Evolutionary conservation across 2,329 filamentous ascomycete species (phyloP).

Genomic region (Westerdykella aurantiaca): DNA sequence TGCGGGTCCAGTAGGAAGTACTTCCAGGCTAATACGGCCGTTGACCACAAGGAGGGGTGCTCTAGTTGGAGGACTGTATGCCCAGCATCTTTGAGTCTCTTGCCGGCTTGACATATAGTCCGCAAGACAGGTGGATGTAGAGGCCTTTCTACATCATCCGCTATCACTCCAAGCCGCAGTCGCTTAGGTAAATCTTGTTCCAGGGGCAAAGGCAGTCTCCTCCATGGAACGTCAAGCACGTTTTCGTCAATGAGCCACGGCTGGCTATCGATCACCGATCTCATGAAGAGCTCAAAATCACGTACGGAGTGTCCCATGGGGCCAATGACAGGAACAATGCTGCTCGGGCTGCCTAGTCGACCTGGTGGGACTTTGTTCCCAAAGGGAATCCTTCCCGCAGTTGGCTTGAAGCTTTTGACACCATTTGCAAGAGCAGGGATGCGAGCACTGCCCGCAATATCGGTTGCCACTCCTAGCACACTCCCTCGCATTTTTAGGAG

Average conservation of each 20-base stretch:
- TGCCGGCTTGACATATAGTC: constrained; percentile 39
- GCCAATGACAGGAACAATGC: constrained; percentile 39
- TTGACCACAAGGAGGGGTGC: constrained; percentile 27
- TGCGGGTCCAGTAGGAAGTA: constrained; percentile 40
- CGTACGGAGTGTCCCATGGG: constrained; percentile 41
- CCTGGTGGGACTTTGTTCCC: constrained; percentile 24
- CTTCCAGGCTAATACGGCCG: constrained; percentile 36
- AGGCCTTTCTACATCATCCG: constrained; percentile 45
- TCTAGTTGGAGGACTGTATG: constrained; percentile 38
- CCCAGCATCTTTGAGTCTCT: constrained; percentile 39
- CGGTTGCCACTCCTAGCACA: constrained; percentile 49
- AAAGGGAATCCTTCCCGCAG: constrained; percentile 47
- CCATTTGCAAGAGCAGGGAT: constrained; percentile 53
- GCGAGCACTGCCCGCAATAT: constrained; percentile 51
- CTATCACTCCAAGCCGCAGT: constrained; percentile 46
- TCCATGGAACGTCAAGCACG: constrained; percentile 45
- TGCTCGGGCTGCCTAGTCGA: constrained; percentile 22
- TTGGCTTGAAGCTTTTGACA: constrained; percentile 48
- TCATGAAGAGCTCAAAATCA: constrained; percentile 41
- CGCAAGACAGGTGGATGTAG: constrained; percentile 49
- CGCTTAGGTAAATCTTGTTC: neutral
- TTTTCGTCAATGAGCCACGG: constrained; percentile 45
- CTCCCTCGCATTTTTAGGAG: constrained; percentile 46
- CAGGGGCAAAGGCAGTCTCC: constrained; percentile 15
- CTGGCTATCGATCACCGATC: constrained; percentile 34